Conservation (phyloP, 305 asterid genomes). For the Fraxinus latifolia region DNA sequence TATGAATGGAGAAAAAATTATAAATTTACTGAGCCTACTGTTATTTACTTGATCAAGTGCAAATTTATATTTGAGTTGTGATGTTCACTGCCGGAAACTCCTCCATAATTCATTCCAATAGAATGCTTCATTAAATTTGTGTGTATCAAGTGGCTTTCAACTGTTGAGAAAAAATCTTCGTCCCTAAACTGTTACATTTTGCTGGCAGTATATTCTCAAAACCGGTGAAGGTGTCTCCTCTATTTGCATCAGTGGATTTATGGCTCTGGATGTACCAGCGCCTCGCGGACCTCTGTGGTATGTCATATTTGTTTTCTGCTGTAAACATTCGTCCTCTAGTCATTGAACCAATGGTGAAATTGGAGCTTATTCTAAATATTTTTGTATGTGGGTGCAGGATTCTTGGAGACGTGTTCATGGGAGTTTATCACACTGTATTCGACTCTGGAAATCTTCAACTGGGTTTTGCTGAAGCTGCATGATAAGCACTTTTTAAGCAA, state of each 20-base stretch:
- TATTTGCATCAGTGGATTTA: conserved; percentile 47
- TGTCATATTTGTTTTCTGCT: conserved; percentile 2
- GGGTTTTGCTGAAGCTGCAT: conserved; percentile 84
- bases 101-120: background rate
- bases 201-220: conserved; percentile 44
- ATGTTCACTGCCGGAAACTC: background rate
- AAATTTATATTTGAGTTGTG: background rate
- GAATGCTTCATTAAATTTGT: background rate
- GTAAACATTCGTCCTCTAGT: background rate
- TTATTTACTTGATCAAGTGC: background rate
- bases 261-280: conserved; percentile 45
- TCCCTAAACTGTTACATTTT: background rate
- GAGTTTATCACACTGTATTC: conserved; percentile 82
- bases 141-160: background rate
- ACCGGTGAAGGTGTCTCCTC: conserved; percentile 37
- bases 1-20: background rate
- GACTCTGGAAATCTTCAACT: conserved; percentile 73
- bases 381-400: conserved; percentile 49
- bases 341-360: background rate
- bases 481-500: conserved; percentile 16
- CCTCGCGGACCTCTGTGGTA: conserved; percentile 60
- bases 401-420: conserved; percentile 95
- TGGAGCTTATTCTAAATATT: background rate
- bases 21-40: background rate
- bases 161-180: background rate